A percentile compares a stretch with the other conserved stretches of the same genome.
These are phyloP conservation scores for Neurospora terricola DNA, from an alignment of 495 filamentous ascomycete genomes.

Conservation along the genomic window DNA sequence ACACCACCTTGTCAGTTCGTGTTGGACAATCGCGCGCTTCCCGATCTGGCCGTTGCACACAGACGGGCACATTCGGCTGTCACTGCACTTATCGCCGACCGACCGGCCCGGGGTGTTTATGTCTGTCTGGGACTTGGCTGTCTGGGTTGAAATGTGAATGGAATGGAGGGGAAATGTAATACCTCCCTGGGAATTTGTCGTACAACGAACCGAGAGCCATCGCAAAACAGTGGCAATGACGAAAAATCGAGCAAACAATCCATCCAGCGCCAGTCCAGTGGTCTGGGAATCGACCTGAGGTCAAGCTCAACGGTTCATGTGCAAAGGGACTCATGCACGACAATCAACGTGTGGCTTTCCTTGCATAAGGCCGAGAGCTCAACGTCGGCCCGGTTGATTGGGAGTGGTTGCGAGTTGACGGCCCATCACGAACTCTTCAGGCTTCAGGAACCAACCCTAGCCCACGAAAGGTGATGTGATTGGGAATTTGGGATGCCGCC, in stretches of 20 bases:
- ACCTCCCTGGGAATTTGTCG: not conserved
- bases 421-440: not conserved
- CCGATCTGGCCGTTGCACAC: not conserved
- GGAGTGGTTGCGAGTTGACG: not conserved
- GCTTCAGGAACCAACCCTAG: not conserved
- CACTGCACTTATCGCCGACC: not conserved
- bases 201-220: too few relatives aligned
- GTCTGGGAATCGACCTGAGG: not conserved
- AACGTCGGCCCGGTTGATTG: not conserved
- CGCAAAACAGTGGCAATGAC: not conserved
- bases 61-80: not conserved
- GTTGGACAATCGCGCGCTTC: not conserved
- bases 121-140: not conserved
- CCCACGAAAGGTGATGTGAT: not conserved
- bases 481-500: not conserved
- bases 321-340: not conserved
- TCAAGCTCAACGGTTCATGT: not conserved
- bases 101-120: not conserved
- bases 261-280: not conserved
- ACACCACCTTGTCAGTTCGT: not conserved
- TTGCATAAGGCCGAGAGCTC: not conserved
- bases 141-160: not conserved
- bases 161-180: not conserved
- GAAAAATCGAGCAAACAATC: not conserved
- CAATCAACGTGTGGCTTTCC: not conserved